Evolutionary conservation across 768 basidiomycete species (phyloP), one percentile per base, ranked within the genome.

Genomic region (Suillus luteus): DNA sequence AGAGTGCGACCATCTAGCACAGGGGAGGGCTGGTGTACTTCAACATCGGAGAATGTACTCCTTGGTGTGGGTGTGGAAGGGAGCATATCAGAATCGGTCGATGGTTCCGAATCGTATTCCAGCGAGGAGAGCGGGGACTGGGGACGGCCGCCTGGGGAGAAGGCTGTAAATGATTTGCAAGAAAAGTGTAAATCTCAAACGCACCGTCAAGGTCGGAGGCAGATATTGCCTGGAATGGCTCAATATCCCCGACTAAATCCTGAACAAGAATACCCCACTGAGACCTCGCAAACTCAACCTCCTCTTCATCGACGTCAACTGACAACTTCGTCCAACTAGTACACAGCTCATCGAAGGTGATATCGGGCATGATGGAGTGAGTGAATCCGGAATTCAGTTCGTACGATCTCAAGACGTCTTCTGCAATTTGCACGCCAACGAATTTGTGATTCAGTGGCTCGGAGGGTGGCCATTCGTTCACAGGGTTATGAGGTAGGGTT

Each of bases 341-440:
- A 52, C 60, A 44, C 40, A 38, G n/a, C 11, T 31, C 35, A 11
- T 59, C 59, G 43, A 59, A 15, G 24, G 37, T 49, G 31, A 68
- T 59, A 62, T 70, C 67, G 49, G 66, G 66, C 52, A 24, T 59
- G 17, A 41, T 59, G 38, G 57, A 54, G 65, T 76, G 69, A 65
- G 74, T 65, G 68, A 83, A 81, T 15, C 82, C 82, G 31, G 81
- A 80, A 63, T 76, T 73, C 22, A 64, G 66, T 67, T 84, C 83
- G 62, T 84, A 83, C 15, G 68, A 61, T 62, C 65, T 64, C 12
- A 83, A 55, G 9, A 73, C 73, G n/a, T 78, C 79, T 64, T 72
- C 60, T 8, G 79, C 81, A 49, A 63, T 67, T 62, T 72, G 74
- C 60, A 80, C 77, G 1, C 82, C 83, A 61, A 76, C 72, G 40